Base-by-base conservation (phyloP, 2,329 filamentous ascomycete genomes). In the Zasmidium angulare region DNA sequence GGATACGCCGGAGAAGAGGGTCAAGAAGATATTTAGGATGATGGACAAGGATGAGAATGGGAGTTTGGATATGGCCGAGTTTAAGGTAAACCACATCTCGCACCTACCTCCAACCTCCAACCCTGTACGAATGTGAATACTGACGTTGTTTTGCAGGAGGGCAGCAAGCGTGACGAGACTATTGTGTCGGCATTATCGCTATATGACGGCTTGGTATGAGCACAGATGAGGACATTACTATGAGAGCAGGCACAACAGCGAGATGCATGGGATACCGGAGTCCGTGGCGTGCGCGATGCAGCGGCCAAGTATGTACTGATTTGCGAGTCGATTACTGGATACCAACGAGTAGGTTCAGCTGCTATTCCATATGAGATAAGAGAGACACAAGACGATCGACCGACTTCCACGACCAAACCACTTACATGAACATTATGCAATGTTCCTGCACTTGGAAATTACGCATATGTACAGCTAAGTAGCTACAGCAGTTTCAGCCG, bases 31-130 rank as follows among this genome's bases (percentile, higher is more conserved):
- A 77, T 99, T 99, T 83, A 85, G 89, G 72, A 98, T 98, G 95
- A 99, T 99, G 95, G 95, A 99, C 82, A 99, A 99, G 84, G 95
- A 99, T 76, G 93, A 98, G 81, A 98, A 98, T 74, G 95, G 93
- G 69, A 96, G 90, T 73, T 80, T 99, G 70, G 93, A 98, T 75
- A 93, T 97, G 84, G 89, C 93, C 62, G 95, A 99, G 76, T 99
- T 99, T 83, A 98, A 98, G 69, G 70, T 71, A 50, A 46, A 46
- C 24, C 20, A 9, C 43, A 17, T 56, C 23, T 7, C 31, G 23
- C 3, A n/a, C n/a, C n/a, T 36, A 20, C 3, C 19, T 6, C 4
- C 14, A 2, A 7, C 2, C 20, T 20, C n/a, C n/a, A n/a, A n/a
- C n/a, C n/a, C n/a, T n/a, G 26, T 11, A 6, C 11, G 26, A 11